Evolutionary conservation across 2,329 filamentous ascomycete species (phyloP), one percentile per base, ranked within the genome.

Genomic region (Boeremia exigua): DNA sequence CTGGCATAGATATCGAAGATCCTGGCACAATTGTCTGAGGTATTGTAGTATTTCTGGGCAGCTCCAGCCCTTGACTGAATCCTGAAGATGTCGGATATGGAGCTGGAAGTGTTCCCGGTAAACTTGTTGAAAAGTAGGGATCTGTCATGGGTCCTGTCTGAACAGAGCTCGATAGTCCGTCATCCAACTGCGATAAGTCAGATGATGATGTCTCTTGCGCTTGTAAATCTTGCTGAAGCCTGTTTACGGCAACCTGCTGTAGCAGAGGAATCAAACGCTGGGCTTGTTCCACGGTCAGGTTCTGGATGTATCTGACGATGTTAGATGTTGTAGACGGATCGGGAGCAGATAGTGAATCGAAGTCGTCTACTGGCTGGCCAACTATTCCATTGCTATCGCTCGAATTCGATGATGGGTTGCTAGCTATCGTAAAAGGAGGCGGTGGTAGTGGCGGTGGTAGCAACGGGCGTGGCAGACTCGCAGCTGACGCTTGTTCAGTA

Each of bases 271-370:
- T 30, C 9, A 65, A 37, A 15, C 29, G 30, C 14, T 45, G 32
- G 15, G 59, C 46, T 42, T 61, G 60, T 17, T 52, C 56, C 11
- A 28, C 23, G 14, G 25, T 57, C 11, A 61, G 32, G 15, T 48
- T 59, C 23, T 44, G 59, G 32, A 68, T 54, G 40, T 57, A 65
- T 11, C 44, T 44, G 19, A 38, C 37, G 14, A 65, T 39, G 15
- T 36, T 39, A 8, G 51, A 19, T 42, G 45, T 48, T 10, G 37
- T 51, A 25, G 33, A n/a, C 33, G 12, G 39, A 9, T 33, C 27
- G 14, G 10, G n/a, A 43, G 27, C n/a, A 43, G 25, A 30, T n/a
- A 7, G 1, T 17, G 27, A 14, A 19, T 14, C 2, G 6, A 15
- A 17, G n/a, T 10, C 14, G 4, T 25, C 27, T 11, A 9, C 11